These are phyloP conservation scores for Sicyos edulis DNA, from an alignment of 306 rosid genomes.

Conservation along the genomic window DNA sequence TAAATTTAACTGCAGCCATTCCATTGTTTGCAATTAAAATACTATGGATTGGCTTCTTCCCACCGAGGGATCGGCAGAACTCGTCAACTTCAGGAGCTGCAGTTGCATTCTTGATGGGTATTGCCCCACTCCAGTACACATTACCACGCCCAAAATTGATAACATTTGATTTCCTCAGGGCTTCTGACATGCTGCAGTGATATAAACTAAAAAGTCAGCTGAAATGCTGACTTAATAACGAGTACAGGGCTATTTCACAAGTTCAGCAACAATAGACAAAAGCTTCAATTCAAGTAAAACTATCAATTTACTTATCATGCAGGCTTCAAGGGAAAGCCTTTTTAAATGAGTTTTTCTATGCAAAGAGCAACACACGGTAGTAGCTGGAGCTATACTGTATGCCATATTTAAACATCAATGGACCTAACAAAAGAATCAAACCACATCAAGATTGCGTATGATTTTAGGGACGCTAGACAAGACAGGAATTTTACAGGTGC, in stretches of 20 bases:
- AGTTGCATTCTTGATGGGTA: constrained; percentile 56
- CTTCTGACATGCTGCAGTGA: constrained; percentile 49
- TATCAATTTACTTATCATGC: constrained; percentile 10
- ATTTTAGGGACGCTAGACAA: constrained; percentile 26
- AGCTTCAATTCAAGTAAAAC: constrained; percentile 1
- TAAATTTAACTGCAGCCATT: constrained; percentile 98
- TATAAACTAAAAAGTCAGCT: constrained; percentile 3
- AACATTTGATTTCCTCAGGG: constrained; percentile 39
- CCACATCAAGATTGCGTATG: constrained; percentile 25
- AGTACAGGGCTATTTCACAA: neutral
- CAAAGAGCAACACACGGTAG: neutral
- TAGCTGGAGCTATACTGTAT: neutral
- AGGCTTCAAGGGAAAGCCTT: constrained; percentile 4
- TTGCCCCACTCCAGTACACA: constrained; percentile 47
- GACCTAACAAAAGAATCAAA: constrained; percentile 2
- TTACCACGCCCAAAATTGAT: constrained; percentile 47
- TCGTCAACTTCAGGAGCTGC: constrained; percentile 62
- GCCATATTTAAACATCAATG: neutral
- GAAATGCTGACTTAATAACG: constrained; percentile 2
- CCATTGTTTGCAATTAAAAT: constrained; percentile 97
- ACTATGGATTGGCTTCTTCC: constrained; percentile 88
- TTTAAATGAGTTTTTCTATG: neutral
- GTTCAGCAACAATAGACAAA: neutral
- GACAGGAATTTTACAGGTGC: constrained; percentile 22
- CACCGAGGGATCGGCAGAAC: constrained; percentile 80